Conservation (phyloP, 805 yeast genomes). For the Metschnikowia kunwiensis region DNA sequence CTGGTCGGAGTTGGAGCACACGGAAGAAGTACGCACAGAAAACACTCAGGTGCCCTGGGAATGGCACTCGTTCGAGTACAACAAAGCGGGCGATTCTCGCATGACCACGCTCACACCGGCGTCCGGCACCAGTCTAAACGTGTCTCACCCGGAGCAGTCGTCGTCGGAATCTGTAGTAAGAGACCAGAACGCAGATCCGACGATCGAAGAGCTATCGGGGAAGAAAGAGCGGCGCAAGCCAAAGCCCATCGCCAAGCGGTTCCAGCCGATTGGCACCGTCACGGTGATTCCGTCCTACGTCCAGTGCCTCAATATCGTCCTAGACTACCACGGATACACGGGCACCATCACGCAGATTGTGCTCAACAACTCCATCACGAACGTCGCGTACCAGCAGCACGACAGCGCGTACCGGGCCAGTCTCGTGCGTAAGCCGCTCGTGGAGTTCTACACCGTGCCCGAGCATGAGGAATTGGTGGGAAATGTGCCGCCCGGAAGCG, state of each 20-base stretch:
- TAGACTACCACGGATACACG: slow-evolving; percentile 22
- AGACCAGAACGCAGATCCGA: background rate
- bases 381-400: slow-evolving; percentile 12
- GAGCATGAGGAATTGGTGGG: slow-evolving; percentile 11
- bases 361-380: slow-evolving; percentile 16
- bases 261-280: slow-evolving; percentile 9
- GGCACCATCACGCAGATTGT: slow-evolving; percentile 15
- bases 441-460: slow-evolving; percentile 4
- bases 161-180: background rate
- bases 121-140: background rate
- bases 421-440: slow-evolving; percentile 4
- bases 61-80: slow-evolving; percentile 6
- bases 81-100: background rate
- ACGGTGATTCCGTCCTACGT: slow-evolving; percentile 15
- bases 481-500: slow-evolving; percentile 1
- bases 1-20: background rate
- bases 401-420: slow-evolving; percentile 5
- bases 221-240: slow-evolving; percentile 11
- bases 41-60: slow-evolving; percentile 5
- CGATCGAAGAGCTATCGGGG: background rate
- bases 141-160: background rate
- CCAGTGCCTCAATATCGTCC: slow-evolving; percentile 21
- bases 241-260: slow-evolving; percentile 14
- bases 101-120: background rate
- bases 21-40: background rate